These are phyloP conservation scores for Barnettozyma botsteinii DNA, from an alignment of 805 yeast genomes.

Conservation along the genomic window DNA sequence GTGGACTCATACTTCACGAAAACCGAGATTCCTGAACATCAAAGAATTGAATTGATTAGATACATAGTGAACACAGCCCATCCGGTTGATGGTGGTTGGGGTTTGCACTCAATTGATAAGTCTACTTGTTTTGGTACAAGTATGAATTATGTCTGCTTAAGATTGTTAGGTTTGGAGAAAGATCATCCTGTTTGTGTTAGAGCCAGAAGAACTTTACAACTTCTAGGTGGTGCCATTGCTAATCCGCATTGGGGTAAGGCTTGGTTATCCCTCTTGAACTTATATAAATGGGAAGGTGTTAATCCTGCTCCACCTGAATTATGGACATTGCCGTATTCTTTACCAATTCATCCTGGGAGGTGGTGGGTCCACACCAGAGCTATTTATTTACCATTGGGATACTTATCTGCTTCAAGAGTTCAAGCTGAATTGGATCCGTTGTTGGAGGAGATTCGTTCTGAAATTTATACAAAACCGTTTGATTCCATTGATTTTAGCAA, in stretches of 20 bases:
- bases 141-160: constrained; percentile 73
- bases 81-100: constrained; percentile 99
- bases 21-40: constrained; percentile 60
- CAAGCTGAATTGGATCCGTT: constrained; percentile 60
- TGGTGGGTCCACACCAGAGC: constrained; percentile 99
- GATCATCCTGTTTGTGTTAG: constrained; percentile 72
- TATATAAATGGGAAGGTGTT: constrained; percentile 94
- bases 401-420: constrained; percentile 53
- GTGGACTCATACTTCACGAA: constrained; percentile 66
- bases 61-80: constrained; percentile 89
- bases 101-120: constrained; percentile 86
- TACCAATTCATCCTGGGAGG: constrained; percentile 87
- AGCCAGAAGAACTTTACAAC: constrained; percentile 65
- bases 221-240: constrained; percentile 84
- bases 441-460: constrained; percentile 60
- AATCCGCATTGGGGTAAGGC: constrained; percentile 98
- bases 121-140: constrained; percentile 94
- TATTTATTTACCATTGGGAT: constrained; percentile 82
- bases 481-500: constrained; percentile 59
- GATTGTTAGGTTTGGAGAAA: constrained; percentile 70
- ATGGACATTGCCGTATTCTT: constrained; percentile 76
- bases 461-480: constrained; percentile 67
- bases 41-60: constrained; percentile 65
- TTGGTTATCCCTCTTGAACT: constrained; percentile 74
- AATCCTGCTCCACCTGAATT: constrained; percentile 97